These are phyloP conservation scores for Eutrema japonicum DNA, from an alignment of 345 rosid genomes.

Conservation along the genomic window DNA sequence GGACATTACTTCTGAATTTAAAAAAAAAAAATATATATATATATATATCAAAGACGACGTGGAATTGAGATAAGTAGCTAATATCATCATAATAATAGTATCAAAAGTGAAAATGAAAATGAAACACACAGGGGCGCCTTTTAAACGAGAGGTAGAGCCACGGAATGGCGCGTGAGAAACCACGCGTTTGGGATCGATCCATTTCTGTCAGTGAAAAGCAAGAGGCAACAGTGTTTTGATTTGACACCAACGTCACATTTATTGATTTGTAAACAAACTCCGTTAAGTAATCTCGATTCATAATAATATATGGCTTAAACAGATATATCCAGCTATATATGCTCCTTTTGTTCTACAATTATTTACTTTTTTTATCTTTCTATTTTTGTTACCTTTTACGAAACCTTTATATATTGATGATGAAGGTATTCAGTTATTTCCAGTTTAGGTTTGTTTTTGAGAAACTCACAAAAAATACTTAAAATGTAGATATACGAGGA, in stretches of 20 bases:
- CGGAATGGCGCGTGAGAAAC: slow-evolving; percentile 18
- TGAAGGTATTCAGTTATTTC: neutral
- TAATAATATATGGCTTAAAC: neutral
- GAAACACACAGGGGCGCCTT: slow-evolving; percentile 34
- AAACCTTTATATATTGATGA: neutral
- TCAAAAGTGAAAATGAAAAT: neutral
- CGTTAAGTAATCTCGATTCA: slow-evolving; percentile 3
- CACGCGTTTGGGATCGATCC: slow-evolving; percentile 39
- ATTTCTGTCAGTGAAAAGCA: slow-evolving; percentile 43
- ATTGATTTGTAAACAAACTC: slow-evolving; percentile 25
- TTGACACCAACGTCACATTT: slow-evolving; percentile 37
- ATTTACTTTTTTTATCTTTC: too few relatives aligned
- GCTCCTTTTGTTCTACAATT: slow-evolving; percentile 4
- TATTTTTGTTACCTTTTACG: neutral
- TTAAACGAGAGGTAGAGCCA: slow-evolving; percentile 40
- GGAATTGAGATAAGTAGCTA: neutral
- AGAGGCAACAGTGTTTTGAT: slow-evolving; percentile 37
- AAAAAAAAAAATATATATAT: too few relatives aligned
- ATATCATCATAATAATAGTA: neutral
- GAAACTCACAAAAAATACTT: neutral
- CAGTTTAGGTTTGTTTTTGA: neutral
- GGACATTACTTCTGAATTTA: too few relatives aligned
- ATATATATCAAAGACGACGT: too few relatives aligned
- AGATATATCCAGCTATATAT: slow-evolving; percentile 12
- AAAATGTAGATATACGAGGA: neutral